Evolutionary conservation across 169 alveolate species (phyloP).

Genomic region (Amoebophrya sp.): DNA sequence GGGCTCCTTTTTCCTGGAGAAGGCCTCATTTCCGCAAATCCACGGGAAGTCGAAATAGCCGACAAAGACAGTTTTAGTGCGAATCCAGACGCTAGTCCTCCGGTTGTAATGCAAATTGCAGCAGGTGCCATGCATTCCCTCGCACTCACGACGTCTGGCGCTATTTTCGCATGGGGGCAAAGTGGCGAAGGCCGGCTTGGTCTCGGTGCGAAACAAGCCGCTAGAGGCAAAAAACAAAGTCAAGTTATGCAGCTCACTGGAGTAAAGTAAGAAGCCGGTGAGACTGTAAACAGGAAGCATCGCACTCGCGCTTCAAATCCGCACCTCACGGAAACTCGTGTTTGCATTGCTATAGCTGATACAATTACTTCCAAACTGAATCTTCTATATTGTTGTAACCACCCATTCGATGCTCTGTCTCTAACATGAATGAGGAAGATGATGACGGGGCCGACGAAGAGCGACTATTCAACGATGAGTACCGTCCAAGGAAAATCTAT

Average conservation of each 20-base stretch:
- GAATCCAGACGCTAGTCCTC: no score
- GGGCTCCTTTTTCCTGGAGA: slow-evolving; percentile 36
- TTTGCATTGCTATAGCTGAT: background rate
- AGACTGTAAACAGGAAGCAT: background rate
- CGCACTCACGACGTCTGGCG: slow-evolving; percentile 38
- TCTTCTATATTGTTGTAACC: no score
- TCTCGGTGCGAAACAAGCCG: background rate
- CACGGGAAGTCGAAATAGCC: slow-evolving; percentile 37
- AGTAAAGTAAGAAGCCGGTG: background rate
- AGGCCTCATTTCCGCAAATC: slow-evolving; percentile 21
- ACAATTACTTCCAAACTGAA: no score
- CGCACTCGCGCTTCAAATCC: background rate
- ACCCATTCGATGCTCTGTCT: no score
- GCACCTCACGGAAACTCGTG: background rate
- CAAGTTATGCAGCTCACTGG: slow-evolving; percentile 15
- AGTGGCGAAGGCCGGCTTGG: slow-evolving; percentile 42
- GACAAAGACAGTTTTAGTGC: no score
- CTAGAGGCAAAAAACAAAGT: background rate
- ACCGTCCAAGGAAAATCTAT: background rate
- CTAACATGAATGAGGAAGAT: no score
- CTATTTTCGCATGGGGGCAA: slow-evolving; percentile 38
- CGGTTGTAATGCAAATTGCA: background rate
- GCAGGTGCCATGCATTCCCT: slow-evolving; percentile 39
- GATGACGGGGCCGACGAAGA: background rate
- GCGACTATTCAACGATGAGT: background rate